Evolutionary conservation across 371 early-diverging fungal genomes (phyloP).

Genomic region (Mucor lusitanicus): DNA sequence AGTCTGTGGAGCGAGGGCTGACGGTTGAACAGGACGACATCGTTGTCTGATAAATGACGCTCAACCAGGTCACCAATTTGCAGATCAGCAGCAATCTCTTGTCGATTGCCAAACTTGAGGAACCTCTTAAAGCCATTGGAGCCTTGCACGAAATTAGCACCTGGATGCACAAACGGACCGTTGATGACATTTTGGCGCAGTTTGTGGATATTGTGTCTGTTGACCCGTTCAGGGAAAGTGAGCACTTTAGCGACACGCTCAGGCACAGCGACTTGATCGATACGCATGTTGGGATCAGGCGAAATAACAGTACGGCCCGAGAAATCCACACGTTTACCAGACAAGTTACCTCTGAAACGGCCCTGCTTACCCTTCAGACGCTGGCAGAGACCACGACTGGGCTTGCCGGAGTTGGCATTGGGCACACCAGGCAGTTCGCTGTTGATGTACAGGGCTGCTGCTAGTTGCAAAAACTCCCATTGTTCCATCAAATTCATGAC

Average conservation of each 20-base stretch:
- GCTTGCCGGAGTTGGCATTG: conserved; percentile 64
- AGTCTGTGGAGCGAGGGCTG: conserved; percentile 99
- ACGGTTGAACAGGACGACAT: conserved; percentile 99
- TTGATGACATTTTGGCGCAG: conserved; percentile 84
- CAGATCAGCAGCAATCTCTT: conserved; percentile 73
- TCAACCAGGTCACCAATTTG: conserved; percentile 96
- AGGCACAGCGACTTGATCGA: conserved; percentile 99
- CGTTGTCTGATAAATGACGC: conserved; percentile 95
- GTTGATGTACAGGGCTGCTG: conserved; percentile 97
- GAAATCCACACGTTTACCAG: conserved; percentile 99
- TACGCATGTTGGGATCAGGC: conserved; percentile 98
- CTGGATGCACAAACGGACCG: conserved; percentile 94
- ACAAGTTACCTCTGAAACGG: conserved; percentile 99
- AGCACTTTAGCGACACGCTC: conserved; percentile 93
- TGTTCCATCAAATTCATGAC: conserved; percentile 88
- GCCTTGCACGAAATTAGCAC: conserved; percentile 89
- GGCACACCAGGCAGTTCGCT: conserved; percentile 92
- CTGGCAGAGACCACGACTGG: conserved; percentile 93
- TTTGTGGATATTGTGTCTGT: conserved; percentile 82
- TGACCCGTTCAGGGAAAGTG: conserved; percentile 98
- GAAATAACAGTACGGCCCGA: conserved; percentile 99
- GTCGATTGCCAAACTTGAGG: conserved; percentile 78
- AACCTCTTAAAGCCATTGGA: conserved; percentile 58
- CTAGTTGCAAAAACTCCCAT: conserved; percentile 98
- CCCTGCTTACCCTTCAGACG: conserved; percentile 99